Conservation (phyloP, 495 filamentous ascomycete genomes). For the Penicillium mononematosum region DNA sequence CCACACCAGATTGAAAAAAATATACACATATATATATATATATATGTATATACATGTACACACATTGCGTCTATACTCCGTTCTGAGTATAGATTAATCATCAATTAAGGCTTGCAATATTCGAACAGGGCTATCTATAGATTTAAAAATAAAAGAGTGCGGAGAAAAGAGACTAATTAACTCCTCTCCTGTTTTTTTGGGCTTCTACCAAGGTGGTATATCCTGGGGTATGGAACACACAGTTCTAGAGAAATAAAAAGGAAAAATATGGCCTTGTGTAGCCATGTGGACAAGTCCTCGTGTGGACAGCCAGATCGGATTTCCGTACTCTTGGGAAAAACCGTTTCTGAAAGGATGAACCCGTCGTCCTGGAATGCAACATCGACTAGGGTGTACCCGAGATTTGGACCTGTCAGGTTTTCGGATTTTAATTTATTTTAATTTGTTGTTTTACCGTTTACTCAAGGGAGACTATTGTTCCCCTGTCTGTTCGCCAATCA, state of each 20-base stretch:
- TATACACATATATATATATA: too few species aligned
- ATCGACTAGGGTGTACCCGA: constrained; percentile 26
- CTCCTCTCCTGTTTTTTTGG: neutral
- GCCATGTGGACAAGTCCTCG: constrained; percentile 27
- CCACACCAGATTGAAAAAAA: too few species aligned
- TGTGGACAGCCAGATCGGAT: constrained; percentile 27
- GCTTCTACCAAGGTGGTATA: too few species aligned
- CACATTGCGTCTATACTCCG: neutral
- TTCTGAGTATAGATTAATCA: neutral
- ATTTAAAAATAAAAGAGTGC: neutral
- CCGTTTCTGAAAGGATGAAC: constrained; percentile 28
- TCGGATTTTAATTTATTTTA: constrained; percentile 12
- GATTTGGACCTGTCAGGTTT: constrained; percentile 15
- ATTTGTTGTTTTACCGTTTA: constrained; percentile 25
- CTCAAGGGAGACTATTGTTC: constrained; percentile 2
- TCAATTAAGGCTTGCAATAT: neutral
- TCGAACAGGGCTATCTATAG: neutral
- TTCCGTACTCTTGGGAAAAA: constrained; percentile 27
- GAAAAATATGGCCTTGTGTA: constrained; percentile 5
- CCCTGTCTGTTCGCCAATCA: constrained; percentile 32
- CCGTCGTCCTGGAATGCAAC: constrained; percentile 30
- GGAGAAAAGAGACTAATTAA: neutral
- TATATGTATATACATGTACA: too few species aligned
- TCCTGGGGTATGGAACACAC: neutral
- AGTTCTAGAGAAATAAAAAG: neutral